A percentile compares a stretch with the other conserved stretches of the same genome.
These are phyloP conservation scores for Kondoa malvinella DNA, from an alignment of 768 basidiomycete genomes.

Conservation along the genomic window DNA sequence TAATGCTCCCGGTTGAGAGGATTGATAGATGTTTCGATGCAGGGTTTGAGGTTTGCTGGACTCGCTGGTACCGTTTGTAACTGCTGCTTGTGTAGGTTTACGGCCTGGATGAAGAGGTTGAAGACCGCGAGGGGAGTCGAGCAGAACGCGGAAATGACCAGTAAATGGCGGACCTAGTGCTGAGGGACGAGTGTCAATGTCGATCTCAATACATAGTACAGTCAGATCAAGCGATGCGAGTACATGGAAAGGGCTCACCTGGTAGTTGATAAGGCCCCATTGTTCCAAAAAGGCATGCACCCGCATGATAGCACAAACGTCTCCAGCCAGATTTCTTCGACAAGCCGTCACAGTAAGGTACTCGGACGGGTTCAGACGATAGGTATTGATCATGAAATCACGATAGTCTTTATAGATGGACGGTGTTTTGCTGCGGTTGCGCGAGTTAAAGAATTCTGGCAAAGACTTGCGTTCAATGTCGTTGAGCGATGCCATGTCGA, in stretches of 20 bases:
- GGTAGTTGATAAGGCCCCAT: conserved; percentile 98
- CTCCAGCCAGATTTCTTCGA: conserved; percentile 83
- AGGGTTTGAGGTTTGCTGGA: conserved; percentile 1
- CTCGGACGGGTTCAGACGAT: conserved; percentile 77
- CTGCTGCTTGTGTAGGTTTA: conserved; percentile 45
- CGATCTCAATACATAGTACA: conserved; percentile 46
- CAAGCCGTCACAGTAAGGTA: conserved; percentile 97
- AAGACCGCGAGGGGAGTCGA: conserved; percentile 89
- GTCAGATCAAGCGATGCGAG: not conserved
- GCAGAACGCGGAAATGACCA: conserved; percentile 91
- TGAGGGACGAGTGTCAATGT: conserved; percentile 87
- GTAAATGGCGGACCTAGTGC: conserved; percentile 92
- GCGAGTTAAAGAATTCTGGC: conserved; percentile 94
- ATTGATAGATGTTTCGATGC: conserved; percentile 10
- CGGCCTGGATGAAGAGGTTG: conserved; percentile 61
- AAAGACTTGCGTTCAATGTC: conserved; percentile 77
- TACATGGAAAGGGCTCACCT: conserved; percentile 40
- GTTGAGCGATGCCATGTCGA: conserved; percentile 85
- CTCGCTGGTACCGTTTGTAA: conserved; percentile 22
- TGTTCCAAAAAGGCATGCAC: conserved; percentile 98
- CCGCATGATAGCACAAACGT: conserved; percentile 96
- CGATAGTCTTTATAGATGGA: conserved; percentile 97
- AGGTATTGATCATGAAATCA: conserved; percentile 99
- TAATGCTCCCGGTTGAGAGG: not conserved
- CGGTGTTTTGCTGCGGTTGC: conserved; percentile 88